Conservation (phyloP, 2,329 filamentous ascomycete genomes). For the Elsinoe necatrix region DNA sequence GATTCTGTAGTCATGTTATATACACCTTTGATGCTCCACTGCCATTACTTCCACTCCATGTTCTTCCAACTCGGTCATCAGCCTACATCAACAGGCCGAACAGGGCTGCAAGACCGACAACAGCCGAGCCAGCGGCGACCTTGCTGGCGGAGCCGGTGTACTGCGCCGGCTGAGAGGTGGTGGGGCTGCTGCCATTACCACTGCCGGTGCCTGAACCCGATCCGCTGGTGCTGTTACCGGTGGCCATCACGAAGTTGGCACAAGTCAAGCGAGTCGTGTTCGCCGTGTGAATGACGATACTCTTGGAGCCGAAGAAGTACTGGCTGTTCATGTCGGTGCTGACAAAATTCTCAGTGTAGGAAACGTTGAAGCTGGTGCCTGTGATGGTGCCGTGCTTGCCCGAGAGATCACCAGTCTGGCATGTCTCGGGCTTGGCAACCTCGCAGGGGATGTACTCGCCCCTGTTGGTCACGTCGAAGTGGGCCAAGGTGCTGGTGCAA, state of each 20-base stretch:
- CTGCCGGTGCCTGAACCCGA: slow-evolving; percentile 13
- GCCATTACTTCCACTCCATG: background rate
- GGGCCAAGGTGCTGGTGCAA: slow-evolving; percentile 58
- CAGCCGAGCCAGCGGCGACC: background rate
- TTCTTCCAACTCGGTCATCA: background rate
- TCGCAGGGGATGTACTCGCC: slow-evolving; percentile 57
- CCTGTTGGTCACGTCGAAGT: slow-evolving; percentile 62
- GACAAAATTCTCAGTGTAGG: slow-evolving; percentile 51
- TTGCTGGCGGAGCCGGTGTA: slow-evolving; percentile 8
- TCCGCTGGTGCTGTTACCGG: background rate
- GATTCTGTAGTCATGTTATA: slow-evolving; percentile 1
- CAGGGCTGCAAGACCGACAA: slow-evolving; percentile 17
- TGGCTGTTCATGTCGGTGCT: slow-evolving; percentile 45
- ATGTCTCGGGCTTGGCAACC: slow-evolving; percentile 48
- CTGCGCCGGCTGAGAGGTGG: slow-evolving; percentile 1
- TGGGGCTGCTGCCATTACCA: slow-evolving; percentile 1
- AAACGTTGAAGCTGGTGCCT: slow-evolving; percentile 21
- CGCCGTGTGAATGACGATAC: slow-evolving; percentile 28
- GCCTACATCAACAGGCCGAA: slow-evolving; percentile 19
- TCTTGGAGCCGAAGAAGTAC: slow-evolving; percentile 46
- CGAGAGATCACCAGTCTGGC: slow-evolving; percentile 67
- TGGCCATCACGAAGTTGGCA: slow-evolving; percentile 2
- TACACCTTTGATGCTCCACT: background rate
- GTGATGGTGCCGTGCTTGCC: slow-evolving; percentile 63
- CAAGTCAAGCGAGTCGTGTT: slow-evolving; percentile 18